A percentile compares a stretch with the other conserved stretches of the same genome.
These are phyloP conservation scores for Primulina tabacum DNA, from an alignment of 257 asterid species.

Conservation along the genomic window DNA sequence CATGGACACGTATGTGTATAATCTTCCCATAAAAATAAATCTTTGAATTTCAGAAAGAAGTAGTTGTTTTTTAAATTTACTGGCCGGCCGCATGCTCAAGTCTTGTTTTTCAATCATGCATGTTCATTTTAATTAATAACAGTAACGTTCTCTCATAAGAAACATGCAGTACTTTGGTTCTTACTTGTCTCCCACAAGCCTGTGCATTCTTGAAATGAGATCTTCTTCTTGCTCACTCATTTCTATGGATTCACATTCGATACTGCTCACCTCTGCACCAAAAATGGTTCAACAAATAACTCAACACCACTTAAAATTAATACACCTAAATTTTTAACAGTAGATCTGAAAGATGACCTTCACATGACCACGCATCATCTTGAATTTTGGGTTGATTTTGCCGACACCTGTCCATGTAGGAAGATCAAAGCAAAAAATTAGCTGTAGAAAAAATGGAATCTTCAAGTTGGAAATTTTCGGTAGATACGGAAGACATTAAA, in stretches of 20 bases:
- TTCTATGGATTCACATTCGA: constrained; percentile 35
- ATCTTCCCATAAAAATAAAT: too few species aligned
- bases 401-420: neutral
- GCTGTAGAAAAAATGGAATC: neutral
- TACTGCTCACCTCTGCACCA: constrained; percentile 42
- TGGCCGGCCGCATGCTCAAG: too few species aligned
- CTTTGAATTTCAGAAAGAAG: too few species aligned
- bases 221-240: constrained; percentile 68
- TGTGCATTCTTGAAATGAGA: constrained; percentile 64
- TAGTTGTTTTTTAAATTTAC: too few species aligned
- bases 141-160: too few species aligned
- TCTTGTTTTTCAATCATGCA: too few species aligned
- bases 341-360: neutral
- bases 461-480: neutral
- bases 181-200: constrained; percentile 70
- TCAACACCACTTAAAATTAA: too few species aligned
- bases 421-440: neutral
- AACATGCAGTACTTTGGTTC: neutral
- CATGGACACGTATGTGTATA: too few species aligned
- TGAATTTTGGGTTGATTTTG: neutral
- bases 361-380: neutral
- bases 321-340: too few species aligned
- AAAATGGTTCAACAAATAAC: neutral
- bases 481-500: too few species aligned
- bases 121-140: too few species aligned